Evolutionary conservation across 495 filamentous ascomycete species (phyloP).

Genomic region (Pyrenula aspistea): DNA sequence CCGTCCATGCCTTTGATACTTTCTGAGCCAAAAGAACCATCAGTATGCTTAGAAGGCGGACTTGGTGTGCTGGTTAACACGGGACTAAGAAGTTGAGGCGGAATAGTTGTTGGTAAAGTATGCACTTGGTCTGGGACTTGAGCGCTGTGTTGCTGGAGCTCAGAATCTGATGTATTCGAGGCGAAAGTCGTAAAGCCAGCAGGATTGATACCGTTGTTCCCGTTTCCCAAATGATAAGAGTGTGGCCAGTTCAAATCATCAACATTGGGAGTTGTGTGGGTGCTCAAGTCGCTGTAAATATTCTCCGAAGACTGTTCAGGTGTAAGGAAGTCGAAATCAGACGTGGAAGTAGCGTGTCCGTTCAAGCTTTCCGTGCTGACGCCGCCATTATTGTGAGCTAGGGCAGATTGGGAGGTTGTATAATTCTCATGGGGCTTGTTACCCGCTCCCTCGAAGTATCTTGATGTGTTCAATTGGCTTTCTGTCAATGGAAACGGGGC

Average conservation of each 20-base stretch:
- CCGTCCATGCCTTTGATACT: neutral
- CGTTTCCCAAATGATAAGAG: neutral
- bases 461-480: neutral
- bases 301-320: conserved; percentile 1
- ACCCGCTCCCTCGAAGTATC: neutral
- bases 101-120: neutral
- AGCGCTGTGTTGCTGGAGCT: neutral
- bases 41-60: conserved; percentile 6
- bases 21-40: conserved; percentile 1
- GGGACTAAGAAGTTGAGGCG: conserved; percentile 12
- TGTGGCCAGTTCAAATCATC: neutral
- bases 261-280: neutral
- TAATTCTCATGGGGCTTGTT: neutral
- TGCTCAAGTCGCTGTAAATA: neutral
- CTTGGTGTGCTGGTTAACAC: conserved; percentile 10
- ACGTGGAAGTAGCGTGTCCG: neutral
- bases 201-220: neutral
- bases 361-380: neutral
- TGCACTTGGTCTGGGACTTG: neutral
- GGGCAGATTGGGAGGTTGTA: neutral
- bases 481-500: neutral
- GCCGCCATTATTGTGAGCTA: neutral
- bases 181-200: neutral
- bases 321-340: neutral
- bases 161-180: neutral